Conservation (phyloP, 2,329 filamentous ascomycete genomes). For the Fusarium falciforme region DNA sequence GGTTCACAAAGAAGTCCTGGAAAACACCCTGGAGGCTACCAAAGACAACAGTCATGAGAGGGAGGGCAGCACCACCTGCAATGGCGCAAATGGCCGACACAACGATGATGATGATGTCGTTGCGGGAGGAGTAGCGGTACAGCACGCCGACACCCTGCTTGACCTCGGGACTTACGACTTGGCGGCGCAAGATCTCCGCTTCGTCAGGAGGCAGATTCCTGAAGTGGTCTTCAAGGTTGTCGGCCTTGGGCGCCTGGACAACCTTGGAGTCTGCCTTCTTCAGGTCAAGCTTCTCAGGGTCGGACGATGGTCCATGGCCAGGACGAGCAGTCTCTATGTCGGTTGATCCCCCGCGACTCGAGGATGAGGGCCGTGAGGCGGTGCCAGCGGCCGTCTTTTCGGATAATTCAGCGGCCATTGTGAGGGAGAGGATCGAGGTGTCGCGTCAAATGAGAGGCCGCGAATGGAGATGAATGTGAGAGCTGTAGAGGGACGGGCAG, state of each 20-base stretch:
- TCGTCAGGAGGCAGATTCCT: conserved; percentile 74
- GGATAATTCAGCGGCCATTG: conserved; percentile 37
- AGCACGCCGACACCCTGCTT: conserved; percentile 74
- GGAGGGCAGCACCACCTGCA: conserved; percentile 78
- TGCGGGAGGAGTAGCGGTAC: conserved; percentile 76
- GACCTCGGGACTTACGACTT: conserved; percentile 73
- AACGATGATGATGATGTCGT: conserved; percentile 72
- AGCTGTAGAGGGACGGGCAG: conserved; percentile 4
- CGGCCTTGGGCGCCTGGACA: conserved; percentile 44
- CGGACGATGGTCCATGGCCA: conserved; percentile 23
- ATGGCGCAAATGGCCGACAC: conserved; percentile 74
- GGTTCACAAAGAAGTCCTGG: conserved; percentile 66
- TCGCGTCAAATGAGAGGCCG: background rate
- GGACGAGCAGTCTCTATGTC: conserved; percentile 33
- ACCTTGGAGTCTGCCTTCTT: conserved; percentile 59
- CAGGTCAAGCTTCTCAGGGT: conserved; percentile 42
- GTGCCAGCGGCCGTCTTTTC: conserved; percentile 43
- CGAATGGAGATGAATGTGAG: background rate
- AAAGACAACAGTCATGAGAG: conserved; percentile 85
- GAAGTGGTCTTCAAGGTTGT: conserved; percentile 64
- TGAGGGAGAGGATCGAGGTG: background rate
- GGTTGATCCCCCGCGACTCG: conserved; percentile 52
- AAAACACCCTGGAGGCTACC: conserved; percentile 81
- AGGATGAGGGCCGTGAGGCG: conserved; percentile 45
- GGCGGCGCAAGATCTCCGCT: conserved; percentile 73